phyloP scores from a whole-genome alignment of 1,284 basidiomycete genomes.

The Polyporus tsugae region DNA sequence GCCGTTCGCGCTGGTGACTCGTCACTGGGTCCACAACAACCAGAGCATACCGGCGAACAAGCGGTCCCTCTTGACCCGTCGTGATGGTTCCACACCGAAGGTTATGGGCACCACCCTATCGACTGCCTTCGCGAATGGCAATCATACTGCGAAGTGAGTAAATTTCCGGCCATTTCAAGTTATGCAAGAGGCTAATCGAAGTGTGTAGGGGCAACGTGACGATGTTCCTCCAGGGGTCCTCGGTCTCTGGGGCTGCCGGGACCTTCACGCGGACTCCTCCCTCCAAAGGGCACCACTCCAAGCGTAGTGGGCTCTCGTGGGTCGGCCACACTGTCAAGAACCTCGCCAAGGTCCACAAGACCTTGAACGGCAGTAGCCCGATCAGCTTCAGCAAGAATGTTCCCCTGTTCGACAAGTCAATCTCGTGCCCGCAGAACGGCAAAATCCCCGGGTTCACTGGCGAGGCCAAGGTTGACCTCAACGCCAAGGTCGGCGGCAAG shows the following conservation, averaged over 20 bases:
- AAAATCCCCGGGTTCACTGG: conserved; percentile 39
- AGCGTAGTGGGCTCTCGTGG: conserved; percentile 25
- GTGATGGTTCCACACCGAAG: conserved; percentile 43
- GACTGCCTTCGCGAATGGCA: conserved; percentile 49
- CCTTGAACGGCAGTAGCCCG: conserved; percentile 40
- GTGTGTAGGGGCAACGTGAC: conserved; percentile 46
- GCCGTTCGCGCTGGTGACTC: conserved; percentile 60
- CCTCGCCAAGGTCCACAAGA: conserved; percentile 27
- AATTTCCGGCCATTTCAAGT: neutral
- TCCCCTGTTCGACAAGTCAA: conserved; percentile 50
- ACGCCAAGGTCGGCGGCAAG: conserved; percentile 47
- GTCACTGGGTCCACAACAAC: conserved; percentile 47
- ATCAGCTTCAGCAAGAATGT: conserved; percentile 46
- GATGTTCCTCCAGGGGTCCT: conserved; percentile 50
- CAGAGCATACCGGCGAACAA: conserved; percentile 51
- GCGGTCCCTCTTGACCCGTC: conserved; percentile 42
- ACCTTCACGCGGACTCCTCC: conserved; percentile 42
- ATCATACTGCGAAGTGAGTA: conserved; percentile 41
- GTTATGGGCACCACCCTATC: conserved; percentile 55
- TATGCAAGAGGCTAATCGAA: neutral
- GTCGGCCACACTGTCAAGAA: conserved; percentile 13
- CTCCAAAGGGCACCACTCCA: conserved; percentile 6
- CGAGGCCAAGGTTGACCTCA: conserved; percentile 49
- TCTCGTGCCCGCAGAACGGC: conserved; percentile 49
- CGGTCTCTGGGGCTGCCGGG: conserved; percentile 48